Evolutionary conservation across 2,329 filamentous ascomycete species (phyloP).

Genomic region (Alternaria arborescens): DNA sequence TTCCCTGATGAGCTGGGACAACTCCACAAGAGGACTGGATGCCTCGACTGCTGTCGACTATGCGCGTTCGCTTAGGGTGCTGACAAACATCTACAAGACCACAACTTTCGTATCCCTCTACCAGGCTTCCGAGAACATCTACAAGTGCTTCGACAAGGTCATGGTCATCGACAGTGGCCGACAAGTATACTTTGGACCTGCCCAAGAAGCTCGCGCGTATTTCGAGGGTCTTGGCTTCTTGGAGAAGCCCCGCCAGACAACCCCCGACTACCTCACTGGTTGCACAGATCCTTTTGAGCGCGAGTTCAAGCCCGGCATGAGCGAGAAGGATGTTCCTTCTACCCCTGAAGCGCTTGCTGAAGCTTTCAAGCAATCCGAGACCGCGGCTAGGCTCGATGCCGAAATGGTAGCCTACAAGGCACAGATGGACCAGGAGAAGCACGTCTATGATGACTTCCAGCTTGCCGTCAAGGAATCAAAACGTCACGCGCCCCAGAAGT

Average conservation of each 20-base stretch:
- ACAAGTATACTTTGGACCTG: slow-evolving; percentile 78
- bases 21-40: slow-evolving; percentile 59
- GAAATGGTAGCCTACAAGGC: slow-evolving; percentile 76
- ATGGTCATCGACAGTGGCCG: slow-evolving; percentile 79
- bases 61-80: slow-evolving; percentile 58
- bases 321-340: slow-evolving; percentile 72
- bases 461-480: slow-evolving; percentile 80
- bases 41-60: slow-evolving; percentile 61
- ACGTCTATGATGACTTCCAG: slow-evolving; percentile 78
- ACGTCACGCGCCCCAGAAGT: slow-evolving; percentile 74
- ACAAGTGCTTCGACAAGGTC: slow-evolving; percentile 82
- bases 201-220: slow-evolving; percentile 72
- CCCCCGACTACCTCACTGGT: slow-evolving; percentile 81
- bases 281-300: slow-evolving; percentile 87
- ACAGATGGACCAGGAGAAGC: slow-evolving; percentile 69
- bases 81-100: slow-evolving; percentile 84
- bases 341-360: slow-evolving; percentile 71
- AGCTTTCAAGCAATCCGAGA: slow-evolving; percentile 73
- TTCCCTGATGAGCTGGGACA: slow-evolving; percentile 72
- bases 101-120: slow-evolving; percentile 88
- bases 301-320: slow-evolving; percentile 74
- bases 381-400: slow-evolving; percentile 63
- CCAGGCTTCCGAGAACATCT: slow-evolving; percentile 85
- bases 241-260: slow-evolving; percentile 78
- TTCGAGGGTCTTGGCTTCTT: slow-evolving; percentile 81